Conservation (phyloP, 1,284 basidiomycete genomes). For the Cronartium ribicola region DNA sequence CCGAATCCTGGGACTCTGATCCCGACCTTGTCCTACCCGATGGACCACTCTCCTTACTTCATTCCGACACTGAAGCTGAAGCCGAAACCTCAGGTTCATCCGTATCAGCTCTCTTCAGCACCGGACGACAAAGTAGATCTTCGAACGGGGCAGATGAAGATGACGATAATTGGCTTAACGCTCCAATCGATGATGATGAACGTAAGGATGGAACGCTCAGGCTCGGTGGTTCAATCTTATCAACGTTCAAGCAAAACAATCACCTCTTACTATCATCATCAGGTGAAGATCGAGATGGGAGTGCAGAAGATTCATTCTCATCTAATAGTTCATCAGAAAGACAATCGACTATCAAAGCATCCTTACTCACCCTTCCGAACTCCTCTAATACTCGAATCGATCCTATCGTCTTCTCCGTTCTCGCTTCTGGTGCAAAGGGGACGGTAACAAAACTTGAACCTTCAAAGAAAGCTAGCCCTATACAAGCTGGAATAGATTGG, state of each 20-base stretch:
- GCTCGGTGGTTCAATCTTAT: not conserved
- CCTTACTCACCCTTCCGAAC: constrained; percentile 16
- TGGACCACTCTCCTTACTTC: constrained; percentile 30
- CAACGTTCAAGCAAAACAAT: not conserved
- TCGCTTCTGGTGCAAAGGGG: constrained; percentile 34
- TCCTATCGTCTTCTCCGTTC: constrained; percentile 21
- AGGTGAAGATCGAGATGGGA: not conserved
- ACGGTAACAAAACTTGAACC: constrained; percentile 40
- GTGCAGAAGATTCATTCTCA: constrained; percentile 16
- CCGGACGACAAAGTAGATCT: constrained; percentile 10
- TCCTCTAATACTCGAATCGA: constrained; percentile 26
- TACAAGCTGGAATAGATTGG: constrained; percentile 40
- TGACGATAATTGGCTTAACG: constrained; percentile 1
- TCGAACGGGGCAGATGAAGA: constrained; percentile 11
- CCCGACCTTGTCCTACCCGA: constrained; percentile 37
- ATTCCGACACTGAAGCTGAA: constrained; percentile 38
- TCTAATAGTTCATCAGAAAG: constrained; percentile 28
- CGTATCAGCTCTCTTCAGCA: constrained; percentile 26
- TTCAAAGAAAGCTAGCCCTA: constrained; percentile 16
- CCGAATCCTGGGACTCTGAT: constrained; percentile 42
- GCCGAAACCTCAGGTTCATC: constrained; percentile 21
- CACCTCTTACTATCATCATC: not conserved
- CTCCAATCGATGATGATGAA: not conserved
- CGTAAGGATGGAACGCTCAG: not conserved
- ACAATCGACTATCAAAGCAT: constrained; percentile 39